A percentile compares a stretch with the other conserved stretches of the same genome.
phyloP scores from a whole-genome alignment of 2,329 filamentous ascomycete genomes.

The Macrophomina pseudophaseolina region DNA sequence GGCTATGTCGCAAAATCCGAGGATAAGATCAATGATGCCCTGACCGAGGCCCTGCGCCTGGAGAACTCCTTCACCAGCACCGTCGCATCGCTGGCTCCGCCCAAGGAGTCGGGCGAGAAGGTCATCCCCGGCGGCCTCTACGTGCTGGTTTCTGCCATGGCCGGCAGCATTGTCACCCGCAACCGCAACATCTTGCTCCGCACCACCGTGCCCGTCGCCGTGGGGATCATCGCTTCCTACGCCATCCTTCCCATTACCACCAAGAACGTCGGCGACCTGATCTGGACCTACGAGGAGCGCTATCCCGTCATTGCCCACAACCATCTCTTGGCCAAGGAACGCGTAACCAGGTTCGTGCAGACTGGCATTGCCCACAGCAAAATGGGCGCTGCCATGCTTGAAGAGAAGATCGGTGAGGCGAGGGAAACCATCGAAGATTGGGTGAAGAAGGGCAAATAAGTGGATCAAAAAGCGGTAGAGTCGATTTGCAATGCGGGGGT shows the following conservation, averaged over 20 bases:
- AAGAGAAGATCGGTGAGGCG: conserved; percentile 78
- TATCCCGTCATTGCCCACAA: conserved; percentile 83
- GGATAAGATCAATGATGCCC: conserved; percentile 79
- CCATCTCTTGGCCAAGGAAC: conserved; percentile 74
- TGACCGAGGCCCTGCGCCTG: conserved; percentile 80
- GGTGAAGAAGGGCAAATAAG: conserved; percentile 86
- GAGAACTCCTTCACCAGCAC: conserved; percentile 91
- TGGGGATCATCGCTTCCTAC: conserved; percentile 85
- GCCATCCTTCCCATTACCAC: conserved; percentile 86
- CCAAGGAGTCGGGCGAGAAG: conserved; percentile 83
- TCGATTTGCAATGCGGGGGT: neutral
- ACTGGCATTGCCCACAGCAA: conserved; percentile 77
- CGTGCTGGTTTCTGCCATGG: conserved; percentile 92
- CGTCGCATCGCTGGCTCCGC: conserved; percentile 83
- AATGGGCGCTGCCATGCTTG: conserved; percentile 72
- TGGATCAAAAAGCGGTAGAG: conserved; percentile 1
- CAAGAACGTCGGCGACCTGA: conserved; percentile 81
- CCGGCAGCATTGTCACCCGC: conserved; percentile 86
- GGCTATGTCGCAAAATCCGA: conserved; percentile 74
- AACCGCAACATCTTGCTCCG: conserved; percentile 87
- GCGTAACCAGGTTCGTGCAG: conserved; percentile 70
- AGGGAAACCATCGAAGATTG: conserved; percentile 82
- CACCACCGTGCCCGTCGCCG: conserved; percentile 73
- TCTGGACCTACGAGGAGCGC: conserved; percentile 92
- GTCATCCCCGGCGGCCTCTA: conserved; percentile 90